Evolutionary conservation across 208 protist genomes (phyloP), one percentile per base, ranked within the genome.

Genomic region (Vickermania spadyakhi): DNA sequence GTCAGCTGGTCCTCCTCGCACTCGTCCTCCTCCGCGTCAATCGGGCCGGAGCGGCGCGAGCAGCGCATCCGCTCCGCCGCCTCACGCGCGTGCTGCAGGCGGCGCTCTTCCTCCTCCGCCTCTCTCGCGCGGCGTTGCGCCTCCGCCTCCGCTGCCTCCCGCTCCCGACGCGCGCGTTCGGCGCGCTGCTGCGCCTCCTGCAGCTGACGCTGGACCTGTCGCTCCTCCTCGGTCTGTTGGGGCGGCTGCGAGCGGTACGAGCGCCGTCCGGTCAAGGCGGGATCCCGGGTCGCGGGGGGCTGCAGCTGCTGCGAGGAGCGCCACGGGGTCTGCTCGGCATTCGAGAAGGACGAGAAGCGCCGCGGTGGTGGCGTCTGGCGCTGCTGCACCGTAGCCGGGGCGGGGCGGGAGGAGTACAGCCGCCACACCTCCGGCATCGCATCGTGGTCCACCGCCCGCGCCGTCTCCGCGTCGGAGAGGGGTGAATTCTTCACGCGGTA

Each of bases 371-470:
- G 63, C 31, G 29, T 52, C 18, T 53, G 54, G 76, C 77, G 84
- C 29, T 69, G 66, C 21, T 61, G 61, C 11, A 70, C 80, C 55
- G 80, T 73, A 36, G 83, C 81, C 55, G 68, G 72, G 26, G 81
- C 70, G 51, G 70, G 72, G 68, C 77, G 72, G 61, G 56, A 49
- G 26, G 62, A 75, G 66, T 89, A 86, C 45, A 89, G 65, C 56
- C 60, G 51, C 64, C 64, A 73, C 56, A 72, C 28, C 21, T 28
- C 41, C n/a, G 63, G 52, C 57, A 72, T 75, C 22, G 56, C 58
- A 52, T 58, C 60, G 11, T 75, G 53, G 21, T 67, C 51, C 14
- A 73, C 23, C 29, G 56, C 55, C 23, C 30, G 11, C 11, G 63
- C 49, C 5, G 73, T 58, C 50, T 80, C 66, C 28, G 1, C 2